phyloP scores from a whole-genome alignment of 768 basidiomycete genomes.

The Chalciporus pseudorubinellus region DNA sequence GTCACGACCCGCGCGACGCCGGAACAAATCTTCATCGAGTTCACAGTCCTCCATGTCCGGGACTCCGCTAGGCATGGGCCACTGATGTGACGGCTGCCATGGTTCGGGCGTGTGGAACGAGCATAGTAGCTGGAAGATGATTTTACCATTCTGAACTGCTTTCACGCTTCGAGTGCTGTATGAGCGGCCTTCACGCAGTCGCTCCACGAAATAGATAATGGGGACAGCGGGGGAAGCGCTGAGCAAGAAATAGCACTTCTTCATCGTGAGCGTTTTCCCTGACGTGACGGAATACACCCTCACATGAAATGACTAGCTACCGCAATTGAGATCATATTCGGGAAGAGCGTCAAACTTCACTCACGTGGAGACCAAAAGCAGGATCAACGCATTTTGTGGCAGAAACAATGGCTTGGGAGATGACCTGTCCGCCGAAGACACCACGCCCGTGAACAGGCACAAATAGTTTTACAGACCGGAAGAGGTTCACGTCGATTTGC shows the following conservation, averaged over 20 bases:
- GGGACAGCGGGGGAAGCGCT: conserved; percentile 71
- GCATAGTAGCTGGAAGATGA: conserved; percentile 66
- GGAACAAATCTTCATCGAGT: conserved; percentile 48
- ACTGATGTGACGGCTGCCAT: conserved; percentile 68
- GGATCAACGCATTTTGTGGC: conserved; percentile 74
- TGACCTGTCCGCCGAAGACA: conserved; percentile 88
- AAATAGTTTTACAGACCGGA: conserved; percentile 73
- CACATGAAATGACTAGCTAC: conserved; percentile 72
- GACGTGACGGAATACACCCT: conserved; percentile 23
- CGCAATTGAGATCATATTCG: not conserved
- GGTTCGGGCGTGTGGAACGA: conserved; percentile 82
- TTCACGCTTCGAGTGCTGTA: conserved; percentile 67
- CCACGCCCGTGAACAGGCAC: conserved; percentile 62
- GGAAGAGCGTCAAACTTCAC: conserved; percentile 25
- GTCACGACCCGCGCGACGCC: conserved; percentile 26
- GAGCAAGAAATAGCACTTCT: conserved; percentile 77
- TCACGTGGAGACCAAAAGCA: conserved; percentile 67
- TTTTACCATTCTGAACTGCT: conserved; percentile 52
- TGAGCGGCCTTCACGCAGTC: conserved; percentile 69
- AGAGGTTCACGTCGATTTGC: conserved; percentile 71
- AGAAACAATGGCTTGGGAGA: conserved; percentile 80
- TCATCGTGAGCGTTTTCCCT: conserved; percentile 4
- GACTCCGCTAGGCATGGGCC: conserved; percentile 58
- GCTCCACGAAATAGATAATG: conserved; percentile 76
- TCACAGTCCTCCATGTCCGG: conserved; percentile 61